Evolutionary conservation across 192 early-diverging fungal genomes (phyloP).

Genomic region (Backusella liffmaniae): DNA sequence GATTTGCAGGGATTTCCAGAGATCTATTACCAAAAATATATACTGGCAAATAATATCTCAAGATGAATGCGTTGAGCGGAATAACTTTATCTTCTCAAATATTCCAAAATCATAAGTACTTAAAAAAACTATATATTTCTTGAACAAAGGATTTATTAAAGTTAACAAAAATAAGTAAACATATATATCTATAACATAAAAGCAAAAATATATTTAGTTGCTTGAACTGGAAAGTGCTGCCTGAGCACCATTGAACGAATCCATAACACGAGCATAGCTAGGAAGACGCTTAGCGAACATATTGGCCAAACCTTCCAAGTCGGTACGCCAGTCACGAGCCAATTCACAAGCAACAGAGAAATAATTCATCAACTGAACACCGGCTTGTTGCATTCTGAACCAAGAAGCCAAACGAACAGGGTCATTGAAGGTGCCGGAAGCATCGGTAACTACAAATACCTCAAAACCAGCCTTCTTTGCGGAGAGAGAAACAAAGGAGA

Average conservation of each 20-base stretch:
- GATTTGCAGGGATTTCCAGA: too few species aligned
- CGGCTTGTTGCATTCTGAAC: slow-evolving; percentile 27
- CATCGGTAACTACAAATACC: slow-evolving; percentile 35
- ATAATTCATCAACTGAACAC: slow-evolving; percentile 33
- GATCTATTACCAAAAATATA: too few species aligned
- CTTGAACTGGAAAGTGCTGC: background rate
- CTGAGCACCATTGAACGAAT: slow-evolving; percentile 22
- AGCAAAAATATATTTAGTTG: too few species aligned
- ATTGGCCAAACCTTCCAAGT: slow-evolving; percentile 24
- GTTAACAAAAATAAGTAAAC: too few species aligned
- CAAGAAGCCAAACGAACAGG: slow-evolving; percentile 30
- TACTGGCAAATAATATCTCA: too few species aligned
- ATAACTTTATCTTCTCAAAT: too few species aligned
- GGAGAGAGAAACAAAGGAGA: slow-evolving; percentile 33
- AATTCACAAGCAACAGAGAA: slow-evolving; percentile 33
- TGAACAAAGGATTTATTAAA: too few species aligned
- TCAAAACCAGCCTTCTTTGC: slow-evolving; percentile 35
- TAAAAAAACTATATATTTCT: too few species aligned
- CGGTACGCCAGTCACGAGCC: slow-evolving; percentile 28
- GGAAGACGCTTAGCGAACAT: slow-evolving; percentile 28
- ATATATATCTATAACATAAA: too few species aligned
- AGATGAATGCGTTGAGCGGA: too few species aligned
- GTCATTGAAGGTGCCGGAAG: slow-evolving; percentile 35
- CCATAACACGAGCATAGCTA: slow-evolving; percentile 26
- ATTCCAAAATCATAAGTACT: too few species aligned